Base-by-base conservation (phyloP, 2,329 filamentous ascomycete species). In the Alternaria angustiovoidea region DNA sequence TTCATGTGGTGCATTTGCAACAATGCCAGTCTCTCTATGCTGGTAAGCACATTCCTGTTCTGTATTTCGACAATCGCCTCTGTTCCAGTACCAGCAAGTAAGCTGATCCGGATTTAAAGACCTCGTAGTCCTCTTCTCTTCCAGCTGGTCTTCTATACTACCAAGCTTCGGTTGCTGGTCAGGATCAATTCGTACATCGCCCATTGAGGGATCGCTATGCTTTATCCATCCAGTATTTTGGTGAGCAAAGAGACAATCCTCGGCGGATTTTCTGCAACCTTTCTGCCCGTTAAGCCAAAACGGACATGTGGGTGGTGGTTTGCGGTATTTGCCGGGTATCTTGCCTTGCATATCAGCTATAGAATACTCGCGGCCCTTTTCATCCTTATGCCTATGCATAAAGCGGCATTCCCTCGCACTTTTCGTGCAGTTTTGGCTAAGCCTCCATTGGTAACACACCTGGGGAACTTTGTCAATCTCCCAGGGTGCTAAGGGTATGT, bases 211-310 rank as follows among this genome's bases (percentile, higher is more conserved):
- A 22, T 36, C 32, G 16, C 22, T 28, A n/a, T 38, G 24, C 4
- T 41, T 18, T 28, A 51, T 48, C 42, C 20, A 73, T 20, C 75
- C 75, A 20, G 75, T 78, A 54, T 78, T 74, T 24, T 51, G 38
- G 34, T 78, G 75, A 16, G 75, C 72, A 52, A 62, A 77, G 1
- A 2, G 1, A 39, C 75, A 77, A 2, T 72, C 58, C 7, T 71
- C 63, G 5, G 55, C 65, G 20, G 66, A 11, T 14, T 67, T 68
- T 0, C 9, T 59, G 47, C 75, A 77, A 1, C 66, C 64, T 2
- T n/a, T 16, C 8, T 39, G 47, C 5, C 51, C 51, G 2, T 42
- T 59, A 26, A 76, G 58, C 73, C 74, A 78, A 38, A 41, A 71
- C 1, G 7, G 44, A 51, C 76, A 78, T 5, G 72, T 78, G 32